Percentiles rank a stretch among this genome's conserved stretches.
phyloP scores from a whole-genome alignment of 305 asterid genomes.

The Solanum hybrid region DNA sequence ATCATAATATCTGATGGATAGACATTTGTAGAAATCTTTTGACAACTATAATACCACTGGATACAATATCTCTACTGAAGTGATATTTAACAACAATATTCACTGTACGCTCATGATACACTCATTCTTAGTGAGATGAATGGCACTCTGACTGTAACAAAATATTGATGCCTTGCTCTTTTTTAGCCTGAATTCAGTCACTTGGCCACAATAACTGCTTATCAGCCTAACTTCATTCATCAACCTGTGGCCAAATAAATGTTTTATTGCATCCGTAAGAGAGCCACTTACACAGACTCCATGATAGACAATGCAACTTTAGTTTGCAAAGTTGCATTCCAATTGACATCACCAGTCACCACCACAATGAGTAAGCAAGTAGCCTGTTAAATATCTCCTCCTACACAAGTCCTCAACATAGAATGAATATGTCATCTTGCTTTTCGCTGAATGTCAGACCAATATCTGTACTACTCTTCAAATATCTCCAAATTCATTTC shows the following conservation, averaged over 20 bases:
- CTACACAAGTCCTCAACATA: no score
- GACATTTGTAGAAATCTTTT: neutral
- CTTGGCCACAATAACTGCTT: neutral
- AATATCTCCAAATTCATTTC: no score
- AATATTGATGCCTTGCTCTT: neutral
- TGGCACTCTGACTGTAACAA: neutral
- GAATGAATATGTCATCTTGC: no score
- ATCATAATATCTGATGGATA: neutral
- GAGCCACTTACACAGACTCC: neutral
- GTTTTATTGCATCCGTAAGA: neutral
- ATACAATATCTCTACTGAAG: neutral
- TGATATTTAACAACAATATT: neutral
- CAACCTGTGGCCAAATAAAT: neutral
- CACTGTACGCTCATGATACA: neutral
- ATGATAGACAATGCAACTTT: neutral
- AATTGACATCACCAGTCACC: neutral
- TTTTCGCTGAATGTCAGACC: no score
- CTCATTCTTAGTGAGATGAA: neutral
- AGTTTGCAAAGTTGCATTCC: neutral
- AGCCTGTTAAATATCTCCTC: neutral
- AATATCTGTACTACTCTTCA: no score
- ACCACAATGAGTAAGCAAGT: neutral
- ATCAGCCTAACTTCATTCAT: neutral
- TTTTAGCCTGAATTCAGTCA: neutral
- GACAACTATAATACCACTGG: neutral